phyloP scores from a whole-genome alignment of 2,329 filamentous ascomycete genomes.

The Berkeleyomyces rouxiae region DNA sequence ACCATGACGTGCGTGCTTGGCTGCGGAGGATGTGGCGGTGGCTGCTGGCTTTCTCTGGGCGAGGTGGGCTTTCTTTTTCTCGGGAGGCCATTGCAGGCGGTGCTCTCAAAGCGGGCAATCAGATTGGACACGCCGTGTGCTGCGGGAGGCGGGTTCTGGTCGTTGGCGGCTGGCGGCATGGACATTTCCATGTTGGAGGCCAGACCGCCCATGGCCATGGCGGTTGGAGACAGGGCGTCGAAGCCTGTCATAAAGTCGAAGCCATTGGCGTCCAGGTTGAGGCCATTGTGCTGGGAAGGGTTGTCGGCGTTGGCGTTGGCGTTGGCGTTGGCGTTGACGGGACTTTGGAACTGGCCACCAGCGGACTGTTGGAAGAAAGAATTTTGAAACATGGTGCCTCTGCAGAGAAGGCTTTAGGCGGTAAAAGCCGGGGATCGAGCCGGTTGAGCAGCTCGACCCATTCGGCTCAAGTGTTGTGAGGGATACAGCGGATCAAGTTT shows the following conservation, averaged over 20 bases:
- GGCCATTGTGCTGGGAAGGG: not conserved
- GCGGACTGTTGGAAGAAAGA: not conserved
- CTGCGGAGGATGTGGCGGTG: slow-evolving; percentile 3
- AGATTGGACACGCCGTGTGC: slow-evolving; percentile 11
- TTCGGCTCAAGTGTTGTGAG: slow-evolving; percentile 1
- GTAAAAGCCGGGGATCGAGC: slow-evolving; percentile 1
- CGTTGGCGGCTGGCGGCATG: not conserved
- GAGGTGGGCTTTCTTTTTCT: slow-evolving; percentile 6
- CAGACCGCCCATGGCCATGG: not conserved
- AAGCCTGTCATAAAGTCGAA: not conserved
- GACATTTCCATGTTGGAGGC: slow-evolving; percentile 3
- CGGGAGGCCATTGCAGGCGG: not conserved
- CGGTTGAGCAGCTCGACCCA: slow-evolving; percentile 3
- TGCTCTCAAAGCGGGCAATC: slow-evolving; percentile 14
- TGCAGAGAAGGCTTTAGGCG: not conserved
- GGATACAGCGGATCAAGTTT: not conserved
- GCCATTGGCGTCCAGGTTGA: not conserved
- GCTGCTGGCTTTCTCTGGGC: slow-evolving; percentile 7
- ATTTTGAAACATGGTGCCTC: slow-evolving; percentile 4
- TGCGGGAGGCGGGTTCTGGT: not conserved
- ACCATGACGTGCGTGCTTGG: slow-evolving; percentile 2
- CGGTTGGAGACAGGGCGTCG: not conserved
- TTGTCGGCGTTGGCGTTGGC: not conserved
- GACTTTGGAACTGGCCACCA: not conserved
- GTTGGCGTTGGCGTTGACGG: not conserved